These are phyloP conservation scores for Lipomyces yamadae DNA, from an alignment of 805 yeast species.

Conservation along the genomic window DNA sequence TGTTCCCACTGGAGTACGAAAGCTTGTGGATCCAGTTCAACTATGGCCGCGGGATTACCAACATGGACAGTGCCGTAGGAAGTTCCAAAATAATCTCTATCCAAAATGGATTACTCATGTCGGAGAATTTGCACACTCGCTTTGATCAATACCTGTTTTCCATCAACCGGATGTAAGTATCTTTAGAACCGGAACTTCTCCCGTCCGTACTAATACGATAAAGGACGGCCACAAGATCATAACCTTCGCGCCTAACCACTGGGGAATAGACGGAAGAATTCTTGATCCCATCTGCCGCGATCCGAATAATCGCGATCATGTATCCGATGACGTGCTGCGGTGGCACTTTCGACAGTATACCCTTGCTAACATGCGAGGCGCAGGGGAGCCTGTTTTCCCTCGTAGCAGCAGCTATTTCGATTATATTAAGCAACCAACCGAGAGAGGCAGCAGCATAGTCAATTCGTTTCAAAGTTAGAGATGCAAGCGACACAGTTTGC, in stretches of 20 bases:
- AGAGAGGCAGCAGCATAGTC: too few species aligned
- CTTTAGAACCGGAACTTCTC: not conserved
- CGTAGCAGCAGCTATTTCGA: too few species aligned
- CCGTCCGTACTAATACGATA: not conserved
- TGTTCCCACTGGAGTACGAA: constrained; percentile 2
- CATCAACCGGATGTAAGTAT: constrained; percentile 11
- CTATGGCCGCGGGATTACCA: constrained; percentile 1
- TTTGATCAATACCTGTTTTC: constrained; percentile 2
- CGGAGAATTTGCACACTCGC: not conserved
- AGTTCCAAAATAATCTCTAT: not conserved
- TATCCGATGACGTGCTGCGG: constrained; percentile 13
- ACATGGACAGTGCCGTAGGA: constrained; percentile 1
- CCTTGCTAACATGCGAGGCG: constrained; percentile 14
- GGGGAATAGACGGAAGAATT: constrained; percentile 12
- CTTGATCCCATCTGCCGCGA: constrained; percentile 8
- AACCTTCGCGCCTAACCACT: constrained; percentile 2
- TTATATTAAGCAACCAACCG: too few species aligned
- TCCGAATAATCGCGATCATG: constrained; percentile 7
- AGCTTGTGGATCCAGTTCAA: constrained; percentile 3
- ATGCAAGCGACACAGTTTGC: too few species aligned
- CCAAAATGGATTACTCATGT: constrained; percentile 8
- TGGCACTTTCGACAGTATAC: constrained; percentile 13
- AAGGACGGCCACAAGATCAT: constrained; percentile 7
- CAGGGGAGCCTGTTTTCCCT: constrained; percentile 5
- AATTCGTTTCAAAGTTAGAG: too few species aligned